phyloP scores from a whole-genome alignment of 352 stramenopile species.

The Thalassiosira livingstoniorum region DNA sequence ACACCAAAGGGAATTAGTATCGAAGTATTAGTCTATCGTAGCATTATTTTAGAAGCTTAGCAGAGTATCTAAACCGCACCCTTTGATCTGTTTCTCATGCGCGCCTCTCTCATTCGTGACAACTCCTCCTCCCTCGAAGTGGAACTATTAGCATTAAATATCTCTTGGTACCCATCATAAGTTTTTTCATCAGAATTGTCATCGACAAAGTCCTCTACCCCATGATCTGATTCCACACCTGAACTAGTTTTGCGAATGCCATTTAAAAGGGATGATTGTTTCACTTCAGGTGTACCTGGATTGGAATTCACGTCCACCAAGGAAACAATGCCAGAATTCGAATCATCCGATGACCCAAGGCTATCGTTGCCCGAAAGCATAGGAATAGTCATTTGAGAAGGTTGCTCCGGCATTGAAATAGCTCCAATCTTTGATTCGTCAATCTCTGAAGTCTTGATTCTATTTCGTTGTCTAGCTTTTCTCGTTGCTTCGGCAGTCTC shows the following conservation, averaged over 20 bases:
- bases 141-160: slow-evolving; percentile 69
- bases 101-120: slow-evolving; percentile 69
- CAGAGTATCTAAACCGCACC: too few species aligned
- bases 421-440: slow-evolving; percentile 68
- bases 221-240: not conserved
- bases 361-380: not conserved
- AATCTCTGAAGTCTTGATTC: slow-evolving; percentile 59
- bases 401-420: slow-evolving; percentile 26
- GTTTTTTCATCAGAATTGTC: slow-evolving; percentile 73
- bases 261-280: too few species aligned
- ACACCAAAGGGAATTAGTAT: too few species aligned
- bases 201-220: slow-evolving; percentile 10
- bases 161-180: slow-evolving; percentile 83
- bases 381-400: not conserved
- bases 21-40: too few species aligned
- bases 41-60: too few species aligned
- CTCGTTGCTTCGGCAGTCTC: slow-evolving; percentile 49
- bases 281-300: too few species aligned
- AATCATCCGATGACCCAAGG: not conserved
- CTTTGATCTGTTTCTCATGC: slow-evolving; percentile 69
- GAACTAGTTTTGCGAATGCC: too few species aligned
- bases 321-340: not conserved
- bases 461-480: slow-evolving; percentile 53
- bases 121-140: slow-evolving; percentile 71
- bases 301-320: not conserved